A percentile compares a stretch with the other conserved stretches of the same genome.
phyloP scores from a whole-genome alignment of 2,329 filamentous ascomycete genomes.

The Aspergillus sp. region DNA sequence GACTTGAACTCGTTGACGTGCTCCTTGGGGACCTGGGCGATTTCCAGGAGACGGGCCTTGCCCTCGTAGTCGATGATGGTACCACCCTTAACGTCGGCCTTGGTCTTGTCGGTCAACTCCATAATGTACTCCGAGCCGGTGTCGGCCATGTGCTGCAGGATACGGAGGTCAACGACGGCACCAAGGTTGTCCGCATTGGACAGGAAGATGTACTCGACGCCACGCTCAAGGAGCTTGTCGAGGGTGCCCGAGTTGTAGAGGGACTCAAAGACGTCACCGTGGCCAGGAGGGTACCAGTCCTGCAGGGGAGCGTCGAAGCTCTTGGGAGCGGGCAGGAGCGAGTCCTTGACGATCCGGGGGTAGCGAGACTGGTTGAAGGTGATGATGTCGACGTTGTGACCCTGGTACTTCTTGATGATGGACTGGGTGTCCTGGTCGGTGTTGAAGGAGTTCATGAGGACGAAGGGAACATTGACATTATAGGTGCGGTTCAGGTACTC shows the following conservation, averaged over 20 bases:
- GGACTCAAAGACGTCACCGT: constrained; percentile 99
- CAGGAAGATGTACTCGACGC: constrained; percentile 96
- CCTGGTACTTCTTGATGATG: constrained; percentile 99
- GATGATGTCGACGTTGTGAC: constrained; percentile 98
- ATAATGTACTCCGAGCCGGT: constrained; percentile 97
- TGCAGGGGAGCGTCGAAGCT: constrained; percentile 76
- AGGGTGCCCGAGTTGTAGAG: constrained; percentile 98
- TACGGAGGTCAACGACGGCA: constrained; percentile 93
- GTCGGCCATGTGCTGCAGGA: constrained; percentile 99
- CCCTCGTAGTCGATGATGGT: constrained; percentile 99
- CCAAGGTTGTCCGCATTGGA: constrained; percentile 99
- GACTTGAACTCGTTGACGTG: constrained; percentile 99
- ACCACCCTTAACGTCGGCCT: constrained; percentile 99
- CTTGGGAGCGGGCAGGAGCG: constrained; percentile 91
- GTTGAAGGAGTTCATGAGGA: constrained; percentile 99
- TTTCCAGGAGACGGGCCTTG: constrained; percentile 91
- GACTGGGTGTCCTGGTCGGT: constrained; percentile 95
- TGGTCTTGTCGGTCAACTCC: constrained; percentile 99
- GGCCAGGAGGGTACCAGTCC: constrained; percentile 98
- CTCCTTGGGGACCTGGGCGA: constrained; percentile 98
- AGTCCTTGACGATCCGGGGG: constrained; percentile 97
- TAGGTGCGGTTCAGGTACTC: constrained; percentile 99
- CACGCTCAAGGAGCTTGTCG: constrained; percentile 89
- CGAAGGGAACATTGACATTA: constrained; percentile 92
- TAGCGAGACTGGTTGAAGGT: constrained; percentile 99